Base-by-base conservation (phyloP, 768 basidiomycete species). In the Serendipita sp. region DNA sequence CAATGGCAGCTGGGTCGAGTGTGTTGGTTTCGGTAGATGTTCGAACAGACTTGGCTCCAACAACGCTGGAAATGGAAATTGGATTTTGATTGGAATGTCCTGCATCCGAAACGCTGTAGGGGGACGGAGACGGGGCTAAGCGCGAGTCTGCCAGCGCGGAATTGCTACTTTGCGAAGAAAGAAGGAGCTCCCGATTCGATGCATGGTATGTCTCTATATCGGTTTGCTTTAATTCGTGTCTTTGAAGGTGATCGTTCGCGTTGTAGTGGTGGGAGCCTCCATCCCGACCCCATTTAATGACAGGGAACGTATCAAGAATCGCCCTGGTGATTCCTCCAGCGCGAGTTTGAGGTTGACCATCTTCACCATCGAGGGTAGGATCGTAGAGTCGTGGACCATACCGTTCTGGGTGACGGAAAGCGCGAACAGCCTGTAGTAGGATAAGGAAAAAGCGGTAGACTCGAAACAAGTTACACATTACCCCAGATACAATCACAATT, bases 301-400 rank as follows among this genome's bases (percentile, higher is more conserved):
- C 76, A 3, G 94, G 93, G 76, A 98, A 98, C 2, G 93, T 96
- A 69, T 98, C 94, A 64, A 98, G 78, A 65, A 98, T 93, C 18
- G 95, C 95, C 18, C 90, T 84, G 1, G 90, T 88, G 62, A 98
- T 79, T 4, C 93, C 93, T n/a, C 82, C 77, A 0, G 91, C 87
- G 2, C 90, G 83, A 60, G 83, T 86, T 65, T 76, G 76, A 2
- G 72, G 67, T 70, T 86, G 86, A 44, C 78, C 78, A 28, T 70
- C 68, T 8, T 75, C 76, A 24, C 75, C 77, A 30, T 71, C 62
- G 63, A 60, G 64, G 13, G 65, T 64, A 1, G 70, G 69, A 62
- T 75, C 72, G 11, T 75, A 75, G 2, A 76, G 69, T 64, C 92
- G 80, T 10, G 89, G 89, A 3, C 92, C 92, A 72, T 96, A 97